These are phyloP conservation scores for Melanogaster broomeanus DNA, from an alignment of 768 basidiomycete species.

Conservation along the genomic window DNA sequence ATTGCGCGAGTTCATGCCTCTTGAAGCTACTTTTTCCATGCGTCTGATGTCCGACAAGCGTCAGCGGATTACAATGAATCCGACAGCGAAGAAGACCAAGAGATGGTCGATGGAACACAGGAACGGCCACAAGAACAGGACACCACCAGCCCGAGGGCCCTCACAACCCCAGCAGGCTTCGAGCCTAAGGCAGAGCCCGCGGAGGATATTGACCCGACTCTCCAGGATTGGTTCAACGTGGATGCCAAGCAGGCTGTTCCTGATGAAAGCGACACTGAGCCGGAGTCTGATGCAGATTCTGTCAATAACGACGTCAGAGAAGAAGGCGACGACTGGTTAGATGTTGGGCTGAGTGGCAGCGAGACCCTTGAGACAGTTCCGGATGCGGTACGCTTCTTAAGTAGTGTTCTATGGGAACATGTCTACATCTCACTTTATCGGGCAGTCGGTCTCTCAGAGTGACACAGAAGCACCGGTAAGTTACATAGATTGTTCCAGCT, in stretches of 20 bases:
- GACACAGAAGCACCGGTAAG: constrained; percentile 10
- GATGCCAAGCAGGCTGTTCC: constrained; percentile 34
- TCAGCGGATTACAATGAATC: constrained; percentile 53
- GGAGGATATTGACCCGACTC: constrained; percentile 45
- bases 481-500: neutral
- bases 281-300: constrained; percentile 69
- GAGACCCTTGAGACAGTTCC: constrained; percentile 23
- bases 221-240: constrained; percentile 65
- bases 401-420: neutral
- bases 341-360: constrained; percentile 18
- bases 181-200: constrained; percentile 28
- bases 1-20: neutral
- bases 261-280: constrained; percentile 45
- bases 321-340: constrained; percentile 45
- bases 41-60: constrained; percentile 51
- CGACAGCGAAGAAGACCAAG: constrained; percentile 36
- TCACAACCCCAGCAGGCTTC: neutral
- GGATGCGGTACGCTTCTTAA: constrained; percentile 4
- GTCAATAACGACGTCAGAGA: constrained; percentile 57
- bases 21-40: constrained; percentile 77
- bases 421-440: neutral
- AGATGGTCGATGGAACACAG: constrained; percentile 12
- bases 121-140: constrained; percentile 19
- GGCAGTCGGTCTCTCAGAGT: constrained; percentile 14
- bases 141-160: constrained; percentile 1